Evolutionary conservation across 768 basidiomycete species (phyloP), one percentile per base, ranked within the genome.

Genomic region (Mycena galericulata): DNA sequence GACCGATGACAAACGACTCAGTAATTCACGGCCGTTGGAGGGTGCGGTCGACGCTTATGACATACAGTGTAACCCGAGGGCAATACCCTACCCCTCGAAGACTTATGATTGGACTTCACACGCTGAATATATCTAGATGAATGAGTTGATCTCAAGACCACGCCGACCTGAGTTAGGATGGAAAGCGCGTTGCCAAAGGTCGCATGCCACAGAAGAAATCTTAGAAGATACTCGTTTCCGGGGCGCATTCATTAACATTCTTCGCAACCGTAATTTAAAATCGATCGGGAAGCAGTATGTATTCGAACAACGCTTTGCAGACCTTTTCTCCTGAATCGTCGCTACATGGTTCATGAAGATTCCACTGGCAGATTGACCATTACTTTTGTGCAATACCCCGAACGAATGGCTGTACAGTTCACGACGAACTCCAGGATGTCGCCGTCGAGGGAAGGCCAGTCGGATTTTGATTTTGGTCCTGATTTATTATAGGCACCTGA

Each of bases 381-480:
- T 20, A 73, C 27, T 49, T 61, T 69, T 60, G 46, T 62, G 36
- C 15, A 34, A 62, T 51, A 62, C 36, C 49, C 26, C 49, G 49
- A 60, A 54, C 43, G 20, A 59, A 66, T 56, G 58, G 5, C 43
- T 54, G 30, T 54, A 49, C 12, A 43, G 32, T 47, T 62, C 43
- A 70, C 14, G 68, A 65, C 40, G 26, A 46, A 24, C 58, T 65
- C 63, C 64, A 70, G 8, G 53, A 40, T 18, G 68, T 70, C 36
- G 65, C 58, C n/a, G 68, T 70, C 53, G 40, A 26, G 10, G 68
- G 36, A 50, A 70, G 65, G 27, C 68, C 90, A 77, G 91, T 85
- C 34, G 72, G 65, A 72, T 90, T 90, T 17, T 76, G 65, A 72
- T 90, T 90, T 17, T 76, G 75, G 36, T 76, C 79, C 74, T 87